Conservation (phyloP, 1,139 yeast genomes). For the Geotrichum macrosporum region DNA sequence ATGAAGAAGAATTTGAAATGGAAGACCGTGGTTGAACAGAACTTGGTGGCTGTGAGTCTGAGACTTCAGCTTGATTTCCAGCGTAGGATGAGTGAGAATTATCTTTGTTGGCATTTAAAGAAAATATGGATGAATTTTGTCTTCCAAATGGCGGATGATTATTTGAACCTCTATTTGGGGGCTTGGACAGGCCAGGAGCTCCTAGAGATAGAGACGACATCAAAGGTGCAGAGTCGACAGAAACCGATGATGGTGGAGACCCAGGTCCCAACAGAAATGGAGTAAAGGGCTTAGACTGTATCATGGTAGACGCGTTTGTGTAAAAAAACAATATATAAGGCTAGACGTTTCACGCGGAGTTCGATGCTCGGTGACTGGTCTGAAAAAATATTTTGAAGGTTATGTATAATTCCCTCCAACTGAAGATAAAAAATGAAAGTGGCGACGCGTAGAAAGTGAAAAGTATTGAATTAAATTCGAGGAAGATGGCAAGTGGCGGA, state of each 20-base stretch:
- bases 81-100: not conserved
- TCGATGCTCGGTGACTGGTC: too few relatives aligned
- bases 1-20: slow-evolving; percentile 6
- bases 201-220: slow-evolving; percentile 15
- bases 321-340: too few relatives aligned
- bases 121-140: slow-evolving; percentile 2
- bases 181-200: slow-evolving; percentile 2
- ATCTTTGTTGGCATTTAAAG: too few relatives aligned
- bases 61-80: slow-evolving; percentile 3
- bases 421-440: too few relatives aligned
- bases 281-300: slow-evolving; percentile 17
- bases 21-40: not conserved
- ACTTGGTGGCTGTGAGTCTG: slow-evolving; percentile 1
- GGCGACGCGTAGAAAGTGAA: slow-evolving; percentile 18
- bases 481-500: slow-evolving; percentile 1
- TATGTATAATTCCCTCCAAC: too few relatives aligned
- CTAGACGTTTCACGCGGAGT: too few relatives aligned
- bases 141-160: slow-evolving; percentile 4
- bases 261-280: slow-evolving; percentile 13
- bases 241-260: slow-evolving; percentile 8
- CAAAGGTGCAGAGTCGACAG: slow-evolving; percentile 6
- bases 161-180: not conserved
- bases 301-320: slow-evolving; percentile 9
- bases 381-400: too few relatives aligned
- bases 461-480: slow-evolving; percentile 4